Evolutionary conservation across 768 basidiomycete species (phyloP).

Genomic region (Cytidiella melzeri): DNA sequence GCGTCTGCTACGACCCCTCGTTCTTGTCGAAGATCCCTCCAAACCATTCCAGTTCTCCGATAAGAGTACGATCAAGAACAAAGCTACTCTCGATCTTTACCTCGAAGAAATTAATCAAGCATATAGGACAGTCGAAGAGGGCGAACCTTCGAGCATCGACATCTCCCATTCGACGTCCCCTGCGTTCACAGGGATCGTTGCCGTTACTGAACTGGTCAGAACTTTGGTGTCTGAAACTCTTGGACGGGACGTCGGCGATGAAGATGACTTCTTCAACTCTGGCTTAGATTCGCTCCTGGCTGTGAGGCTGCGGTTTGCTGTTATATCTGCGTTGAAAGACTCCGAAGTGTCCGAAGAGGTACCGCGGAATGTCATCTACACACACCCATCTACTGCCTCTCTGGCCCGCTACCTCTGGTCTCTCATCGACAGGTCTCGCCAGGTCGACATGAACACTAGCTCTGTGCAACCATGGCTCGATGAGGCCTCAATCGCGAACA

Average conservation of each 20-base stretch:
- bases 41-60: slow-evolving; percentile 21
- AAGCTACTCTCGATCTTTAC: slow-evolving; percentile 1
- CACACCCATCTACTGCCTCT: neutral
- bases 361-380: neutral
- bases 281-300: neutral
- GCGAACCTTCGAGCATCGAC: neutral
- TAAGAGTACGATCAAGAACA: slow-evolving; percentile 12
- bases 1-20: slow-evolving; percentile 20
- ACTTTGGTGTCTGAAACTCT: neutral
- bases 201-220: neutral
- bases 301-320: neutral
- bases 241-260: neutral
- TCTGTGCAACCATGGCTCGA: neutral
- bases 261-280: neutral
- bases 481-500: neutral
- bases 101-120: neutral
- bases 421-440: neutral
- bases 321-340: neutral
- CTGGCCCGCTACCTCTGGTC: neutral
- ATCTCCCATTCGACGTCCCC: neutral
- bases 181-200: neutral
- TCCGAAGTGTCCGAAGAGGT: neutral
- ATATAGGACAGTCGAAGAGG: neutral
- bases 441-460: neutral
- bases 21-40: slow-evolving; percentile 17